Percentiles rank a stretch among this genome's conserved stretches.
Conservation (phyloP, 176 grass and related monocot species). For the Oryza australiensis region DNA sequence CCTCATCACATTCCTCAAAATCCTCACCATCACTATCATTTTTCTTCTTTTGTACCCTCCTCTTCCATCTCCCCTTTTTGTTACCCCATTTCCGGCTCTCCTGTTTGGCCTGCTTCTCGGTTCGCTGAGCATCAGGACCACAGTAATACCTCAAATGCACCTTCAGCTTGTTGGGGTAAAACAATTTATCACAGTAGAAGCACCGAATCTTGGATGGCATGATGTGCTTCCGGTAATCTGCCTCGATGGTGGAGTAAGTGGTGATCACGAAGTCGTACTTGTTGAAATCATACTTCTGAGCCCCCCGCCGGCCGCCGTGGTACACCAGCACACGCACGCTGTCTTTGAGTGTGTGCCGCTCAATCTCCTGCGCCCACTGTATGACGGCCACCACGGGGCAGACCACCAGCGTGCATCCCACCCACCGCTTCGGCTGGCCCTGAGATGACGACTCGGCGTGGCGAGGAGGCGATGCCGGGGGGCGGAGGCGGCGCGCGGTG, state of each 20-base stretch:
- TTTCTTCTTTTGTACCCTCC: not conserved
- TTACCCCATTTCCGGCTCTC: slow-evolving; percentile 50
- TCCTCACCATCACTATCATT: slow-evolving; percentile 13
- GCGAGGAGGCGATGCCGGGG: not conserved
- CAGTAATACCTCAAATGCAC: slow-evolving; percentile 72
- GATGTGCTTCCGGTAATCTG: slow-evolving; percentile 83
- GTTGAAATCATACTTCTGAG: slow-evolving; percentile 44
- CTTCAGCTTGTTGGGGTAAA: slow-evolving; percentile 50
- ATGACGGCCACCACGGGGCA: slow-evolving; percentile 87
- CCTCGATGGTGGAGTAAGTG: slow-evolving; percentile 85
- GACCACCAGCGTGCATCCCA: slow-evolving; percentile 71
- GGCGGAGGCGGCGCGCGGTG: slow-evolving; percentile 43
- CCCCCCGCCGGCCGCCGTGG: slow-evolving; percentile 49
- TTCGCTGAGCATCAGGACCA: slow-evolving; percentile 71
- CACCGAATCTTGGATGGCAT: slow-evolving; percentile 78
- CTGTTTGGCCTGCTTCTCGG: slow-evolving; percentile 82
- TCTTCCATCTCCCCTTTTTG: slow-evolving; percentile 32
- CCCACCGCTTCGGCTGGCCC: not conserved
- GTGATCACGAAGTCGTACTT: slow-evolving; percentile 83
- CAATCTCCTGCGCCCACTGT: slow-evolving; percentile 89
- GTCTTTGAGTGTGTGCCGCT: slow-evolving; percentile 59
- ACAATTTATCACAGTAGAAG: slow-evolving; percentile 47
- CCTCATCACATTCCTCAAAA: slow-evolving; percentile 13
- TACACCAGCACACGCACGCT: slow-evolving; percentile 58
- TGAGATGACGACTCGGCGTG: not conserved